phyloP scores from a whole-genome alignment of 495 filamentous ascomycete species.

The Penicillium paxilli region DNA sequence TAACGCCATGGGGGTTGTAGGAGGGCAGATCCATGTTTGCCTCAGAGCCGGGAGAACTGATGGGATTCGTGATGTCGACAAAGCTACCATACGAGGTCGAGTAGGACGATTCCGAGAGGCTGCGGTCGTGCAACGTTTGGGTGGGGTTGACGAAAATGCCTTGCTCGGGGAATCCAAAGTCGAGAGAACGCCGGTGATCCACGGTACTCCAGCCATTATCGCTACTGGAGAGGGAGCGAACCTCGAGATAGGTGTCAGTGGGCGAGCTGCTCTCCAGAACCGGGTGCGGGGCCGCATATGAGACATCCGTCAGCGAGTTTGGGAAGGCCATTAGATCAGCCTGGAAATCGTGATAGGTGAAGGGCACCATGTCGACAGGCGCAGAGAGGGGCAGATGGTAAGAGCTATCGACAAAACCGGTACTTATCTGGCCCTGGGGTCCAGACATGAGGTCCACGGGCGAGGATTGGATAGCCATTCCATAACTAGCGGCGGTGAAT shows the following conservation, averaged over 20 bases:
- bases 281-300: conserved; percentile 45
- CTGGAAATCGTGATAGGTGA: conserved; percentile 75
- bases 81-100: conserved; percentile 75
- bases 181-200: conserved; percentile 59
- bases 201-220: conserved; percentile 83
- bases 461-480: conserved; percentile 53
- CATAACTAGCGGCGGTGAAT: conserved; percentile 47
- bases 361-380: conserved; percentile 64
- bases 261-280: conserved; percentile 75
- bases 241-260: conserved; percentile 78
- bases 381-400: conserved; percentile 65
- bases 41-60: conserved; percentile 68
- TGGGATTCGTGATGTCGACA: conserved; percentile 73
- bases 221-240: conserved; percentile 77
- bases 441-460: conserved; percentile 72
- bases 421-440: conserved; percentile 63
- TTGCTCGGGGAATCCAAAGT: conserved; percentile 51
- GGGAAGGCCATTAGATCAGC: conserved; percentile 53
- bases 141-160: conserved; percentile 80
- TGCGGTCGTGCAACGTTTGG: conserved; percentile 81
- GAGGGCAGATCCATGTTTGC: conserved; percentile 64
- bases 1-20: conserved; percentile 34
- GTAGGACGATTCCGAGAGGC: conserved; percentile 79
- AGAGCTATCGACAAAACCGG: conserved; percentile 63
- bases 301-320: conserved; percentile 56